Percentiles rank a stretch among this genome's conserved stretches.
Evolutionary conservation across 73 alveolate species (phyloP).

Genomic region (Paramecium primaurelia): DNA sequence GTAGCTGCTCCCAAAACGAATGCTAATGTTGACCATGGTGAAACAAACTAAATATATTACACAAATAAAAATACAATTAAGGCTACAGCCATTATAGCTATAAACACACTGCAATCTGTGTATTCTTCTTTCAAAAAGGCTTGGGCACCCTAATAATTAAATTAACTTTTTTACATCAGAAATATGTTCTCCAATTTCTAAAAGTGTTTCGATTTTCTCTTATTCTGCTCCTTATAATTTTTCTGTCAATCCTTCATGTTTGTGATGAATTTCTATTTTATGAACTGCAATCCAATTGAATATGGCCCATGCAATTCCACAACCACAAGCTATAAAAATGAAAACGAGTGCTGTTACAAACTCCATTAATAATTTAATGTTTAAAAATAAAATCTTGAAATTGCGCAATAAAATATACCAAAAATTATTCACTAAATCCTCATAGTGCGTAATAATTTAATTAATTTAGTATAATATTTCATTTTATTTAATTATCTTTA

Average conservation of each 20-base stretch:
- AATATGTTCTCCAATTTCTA: constrained; percentile 48
- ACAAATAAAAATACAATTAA: constrained; percentile 33
- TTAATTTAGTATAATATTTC: not conserved
- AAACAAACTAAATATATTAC: constrained; percentile 26
- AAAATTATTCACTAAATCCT: not conserved
- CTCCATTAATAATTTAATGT: constrained; percentile 16
- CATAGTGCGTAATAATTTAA: not conserved
- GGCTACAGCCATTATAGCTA: constrained; percentile 61
- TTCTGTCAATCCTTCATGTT: constrained; percentile 7
- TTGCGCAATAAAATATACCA: not conserved
- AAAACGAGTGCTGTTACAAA: constrained; percentile 52
- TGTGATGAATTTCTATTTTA: constrained; percentile 6
- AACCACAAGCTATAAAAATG: constrained; percentile 10
- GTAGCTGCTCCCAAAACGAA: constrained; percentile 83
- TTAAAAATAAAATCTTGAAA: not conserved
- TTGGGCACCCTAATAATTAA: constrained; percentile 71
- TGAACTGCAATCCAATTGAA: constrained; percentile 48
- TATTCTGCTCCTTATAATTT: constrained; percentile 47
- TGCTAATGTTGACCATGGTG: constrained; percentile 71
- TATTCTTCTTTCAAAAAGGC: constrained; percentile 81
- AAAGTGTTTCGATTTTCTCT: constrained; percentile 40
- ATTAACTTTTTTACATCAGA: not conserved
- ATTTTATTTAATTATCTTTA: not conserved
- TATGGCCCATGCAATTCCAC: constrained; percentile 51
- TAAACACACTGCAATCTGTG: constrained; percentile 66